Evolutionary conservation across 2,329 filamentous ascomycete genomes (phyloP).

Genomic region (Fusarium verticillioides): DNA sequence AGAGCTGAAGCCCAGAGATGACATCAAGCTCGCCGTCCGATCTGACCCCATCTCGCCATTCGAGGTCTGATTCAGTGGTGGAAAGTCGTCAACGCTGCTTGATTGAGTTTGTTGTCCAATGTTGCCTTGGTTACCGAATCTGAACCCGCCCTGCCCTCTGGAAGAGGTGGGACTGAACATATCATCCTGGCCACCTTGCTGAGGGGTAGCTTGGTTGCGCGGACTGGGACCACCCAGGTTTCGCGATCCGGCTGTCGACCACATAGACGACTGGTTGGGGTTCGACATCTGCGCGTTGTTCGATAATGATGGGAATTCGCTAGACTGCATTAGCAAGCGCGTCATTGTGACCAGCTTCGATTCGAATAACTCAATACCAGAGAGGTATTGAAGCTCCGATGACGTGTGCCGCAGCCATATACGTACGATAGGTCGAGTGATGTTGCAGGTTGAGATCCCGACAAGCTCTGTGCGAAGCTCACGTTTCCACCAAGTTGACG

Average conservation of each 20-base stretch:
- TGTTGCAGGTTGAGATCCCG: conserved; percentile 70
- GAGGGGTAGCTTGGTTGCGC: conserved; percentile 63
- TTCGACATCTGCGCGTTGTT: conserved; percentile 67
- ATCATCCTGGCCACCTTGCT: conserved; percentile 62
- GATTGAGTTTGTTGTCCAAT: conserved; percentile 58
- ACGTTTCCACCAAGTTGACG: conserved; percentile 68
- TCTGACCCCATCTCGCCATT: conserved; percentile 70
- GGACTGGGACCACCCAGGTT: conserved; percentile 61
- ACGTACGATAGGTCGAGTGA: conserved; percentile 74
- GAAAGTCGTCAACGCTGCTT: conserved; percentile 68
- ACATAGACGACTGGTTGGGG: conserved; percentile 63
- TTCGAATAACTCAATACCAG: background rate
- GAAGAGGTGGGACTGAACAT: conserved; percentile 57
- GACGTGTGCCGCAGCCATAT: conserved; percentile 13
- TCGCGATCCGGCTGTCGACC: conserved; percentile 63
- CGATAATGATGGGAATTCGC: conserved; percentile 74
- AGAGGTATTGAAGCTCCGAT: background rate
- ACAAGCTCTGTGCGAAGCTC: conserved; percentile 74
- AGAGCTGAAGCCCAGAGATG: conserved; percentile 64
- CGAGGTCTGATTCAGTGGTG: conserved; percentile 67
- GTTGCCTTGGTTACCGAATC: conserved; percentile 63
- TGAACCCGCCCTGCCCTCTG: conserved; percentile 61
- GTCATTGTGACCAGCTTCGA: background rate
- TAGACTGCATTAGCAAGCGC: conserved; percentile 47
- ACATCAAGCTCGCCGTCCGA: conserved; percentile 62